Percentiles rank a stretch among this genome's conserved stretches.
These are phyloP conservation scores for Boletus subparvulus DNA, from an alignment of 768 basidiomycete genomes.

Conservation along the genomic window DNA sequence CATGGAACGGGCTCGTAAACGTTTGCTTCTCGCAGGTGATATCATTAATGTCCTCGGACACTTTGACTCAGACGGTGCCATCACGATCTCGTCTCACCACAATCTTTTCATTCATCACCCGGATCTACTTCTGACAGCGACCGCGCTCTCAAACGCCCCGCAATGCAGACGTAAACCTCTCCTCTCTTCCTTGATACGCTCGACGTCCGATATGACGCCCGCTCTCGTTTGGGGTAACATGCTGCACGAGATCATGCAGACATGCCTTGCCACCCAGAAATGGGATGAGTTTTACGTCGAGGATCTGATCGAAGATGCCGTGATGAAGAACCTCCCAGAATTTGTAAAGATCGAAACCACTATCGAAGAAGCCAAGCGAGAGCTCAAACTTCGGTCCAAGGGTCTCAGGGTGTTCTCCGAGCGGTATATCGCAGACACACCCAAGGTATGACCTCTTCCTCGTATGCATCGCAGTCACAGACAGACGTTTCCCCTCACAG, in stretches of 20 bases:
- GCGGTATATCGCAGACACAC: slow-evolving; percentile 60
- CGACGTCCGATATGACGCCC: slow-evolving; percentile 59
- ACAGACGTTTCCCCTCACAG: slow-evolving; percentile 36
- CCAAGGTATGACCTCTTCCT: slow-evolving; percentile 50
- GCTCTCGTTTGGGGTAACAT: slow-evolving; percentile 89
- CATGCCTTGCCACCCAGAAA: slow-evolving; percentile 56
- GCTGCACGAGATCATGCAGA: slow-evolving; percentile 89
- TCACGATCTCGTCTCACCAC: slow-evolving; percentile 58
- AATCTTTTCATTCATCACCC: slow-evolving; percentile 88
- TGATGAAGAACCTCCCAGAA: slow-evolving; percentile 54
- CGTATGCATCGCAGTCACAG: not conserved
- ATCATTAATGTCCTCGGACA: slow-evolving; percentile 73
- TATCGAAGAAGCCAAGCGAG: slow-evolving; percentile 63
- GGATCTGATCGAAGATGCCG: slow-evolving; percentile 53
- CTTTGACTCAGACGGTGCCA: slow-evolving; percentile 38
- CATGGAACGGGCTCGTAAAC: not conserved
- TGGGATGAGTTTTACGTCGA: slow-evolving; percentile 71
- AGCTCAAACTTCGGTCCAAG: slow-evolving; percentile 58
- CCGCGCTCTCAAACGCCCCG: slow-evolving; percentile 78
- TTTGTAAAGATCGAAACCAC: slow-evolving; percentile 58
- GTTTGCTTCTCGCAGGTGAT: slow-evolving; percentile 55
- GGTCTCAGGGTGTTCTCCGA: slow-evolving; percentile 65
- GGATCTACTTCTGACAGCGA: slow-evolving; percentile 88
- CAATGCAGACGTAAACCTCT: slow-evolving; percentile 86
- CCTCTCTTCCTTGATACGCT: slow-evolving; percentile 62